Conservation (phyloP, 148 eudicot genomes). For the Camellia granthamiana region DNA sequence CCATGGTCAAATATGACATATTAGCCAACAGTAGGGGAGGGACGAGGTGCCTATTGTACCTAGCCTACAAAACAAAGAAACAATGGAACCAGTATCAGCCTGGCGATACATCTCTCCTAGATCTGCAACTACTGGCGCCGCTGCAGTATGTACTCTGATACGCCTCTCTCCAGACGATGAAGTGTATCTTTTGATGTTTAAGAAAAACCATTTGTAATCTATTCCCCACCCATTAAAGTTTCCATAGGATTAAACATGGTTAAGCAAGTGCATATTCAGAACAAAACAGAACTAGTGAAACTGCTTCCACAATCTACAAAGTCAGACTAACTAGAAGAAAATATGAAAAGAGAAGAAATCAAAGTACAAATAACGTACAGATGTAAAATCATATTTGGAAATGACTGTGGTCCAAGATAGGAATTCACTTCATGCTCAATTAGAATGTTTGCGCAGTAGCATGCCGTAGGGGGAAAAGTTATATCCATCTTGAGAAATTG, state of each 20-base stretch:
- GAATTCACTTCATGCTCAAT: background rate
- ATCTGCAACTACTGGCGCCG: conserved; percentile 88
- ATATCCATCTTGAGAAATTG: too few species aligned
- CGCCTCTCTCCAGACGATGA: conserved; percentile 99
- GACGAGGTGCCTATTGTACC: conserved; percentile 40
- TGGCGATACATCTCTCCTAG: conserved; percentile 92
- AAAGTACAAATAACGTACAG: background rate
- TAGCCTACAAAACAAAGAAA: conserved; percentile 78
- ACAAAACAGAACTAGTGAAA: background rate
- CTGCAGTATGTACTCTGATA: conserved; percentile 95
- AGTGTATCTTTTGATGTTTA: conserved; percentile 69
- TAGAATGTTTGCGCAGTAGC: background rate
- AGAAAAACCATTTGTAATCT: conserved; percentile 25
- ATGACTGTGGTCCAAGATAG: background rate
- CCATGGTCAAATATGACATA: background rate
- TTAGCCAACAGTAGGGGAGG: background rate
- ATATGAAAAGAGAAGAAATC: background rate
- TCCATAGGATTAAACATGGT: background rate
- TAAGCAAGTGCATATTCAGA: background rate
- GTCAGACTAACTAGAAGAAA: background rate
- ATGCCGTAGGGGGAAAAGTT: background rate
- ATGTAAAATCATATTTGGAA: background rate
- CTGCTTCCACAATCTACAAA: background rate
- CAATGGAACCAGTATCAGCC: conserved; percentile 89
- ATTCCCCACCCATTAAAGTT: background rate